These are phyloP conservation scores for Onygenales sp. DNA, from an alignment of 2,329 filamentous ascomycete genomes.

Conservation along the genomic window DNA sequence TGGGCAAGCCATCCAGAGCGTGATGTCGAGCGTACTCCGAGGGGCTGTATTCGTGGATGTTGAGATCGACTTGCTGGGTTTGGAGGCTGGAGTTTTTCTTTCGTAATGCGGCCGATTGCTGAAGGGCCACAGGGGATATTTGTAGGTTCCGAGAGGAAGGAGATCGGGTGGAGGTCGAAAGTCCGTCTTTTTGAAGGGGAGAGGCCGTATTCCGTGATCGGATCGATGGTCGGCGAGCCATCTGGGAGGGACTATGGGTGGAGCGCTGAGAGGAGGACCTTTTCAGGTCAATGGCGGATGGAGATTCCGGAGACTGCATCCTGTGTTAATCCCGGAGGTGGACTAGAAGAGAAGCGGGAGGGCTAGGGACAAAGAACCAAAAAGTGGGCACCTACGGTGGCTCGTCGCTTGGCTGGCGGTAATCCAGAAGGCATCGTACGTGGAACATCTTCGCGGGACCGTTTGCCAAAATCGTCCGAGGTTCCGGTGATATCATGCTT, in stretches of 20 bases:
- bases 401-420: constrained; percentile 34
- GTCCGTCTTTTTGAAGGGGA: background rate
- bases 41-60: constrained; percentile 33
- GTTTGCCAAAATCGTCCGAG: constrained; percentile 30
- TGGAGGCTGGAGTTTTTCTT: constrained; percentile 24
- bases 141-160: constrained; percentile 12
- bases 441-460: constrained; percentile 31
- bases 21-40: constrained; percentile 30
- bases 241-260: constrained; percentile 18
- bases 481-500: constrained; percentile 12
- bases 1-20: constrained; percentile 20
- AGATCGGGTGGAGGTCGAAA: constrained; percentile 15
- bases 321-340: constrained; percentile 31
- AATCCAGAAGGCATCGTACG: constrained; percentile 30
- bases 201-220: constrained; percentile 19
- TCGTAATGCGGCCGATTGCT: constrained; percentile 15
- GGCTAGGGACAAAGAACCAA: constrained; percentile 21
- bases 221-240: constrained; percentile 18
- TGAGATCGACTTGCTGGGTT: constrained; percentile 18
- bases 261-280: constrained; percentile 23
- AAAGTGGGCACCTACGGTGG: constrained; percentile 36
- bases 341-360: constrained; percentile 13
- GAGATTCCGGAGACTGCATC: constrained; percentile 31
- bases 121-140: background rate
- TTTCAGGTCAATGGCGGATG: constrained; percentile 22